Base-by-base conservation (phyloP, 192 early-diverging fungal species). In the Coemansia sp. region DNA sequence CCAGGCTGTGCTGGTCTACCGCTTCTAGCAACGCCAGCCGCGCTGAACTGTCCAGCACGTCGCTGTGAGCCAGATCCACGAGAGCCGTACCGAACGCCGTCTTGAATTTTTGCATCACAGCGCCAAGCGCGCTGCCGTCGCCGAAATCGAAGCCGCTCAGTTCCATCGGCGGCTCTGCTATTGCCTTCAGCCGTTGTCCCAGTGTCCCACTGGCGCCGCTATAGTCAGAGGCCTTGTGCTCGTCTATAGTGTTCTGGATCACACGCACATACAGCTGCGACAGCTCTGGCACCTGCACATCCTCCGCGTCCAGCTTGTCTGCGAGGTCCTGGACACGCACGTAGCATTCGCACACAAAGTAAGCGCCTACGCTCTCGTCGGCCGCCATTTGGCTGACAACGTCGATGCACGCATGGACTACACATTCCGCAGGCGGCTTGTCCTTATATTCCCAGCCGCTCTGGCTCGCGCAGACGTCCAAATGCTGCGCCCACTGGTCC, bases 291-390 rank as follows among this genome's bases (percentile, higher is more conserved):
- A 46, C 11, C 36, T 50, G 36, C 49, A 25, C 13, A 13, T 33
- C 23, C 34, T 17, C 52, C 0, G n/a, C 34, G 32, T 20, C 23
- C 53, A 49, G 49, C 63, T 55, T 57, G 25, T 22, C 40, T 14
- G 53, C 43, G 13, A 75, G 38, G 7, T 20, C 54, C 43, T 11
- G 34, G 7, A 50, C 58, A 15, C 45, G 60, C 60, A 62, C 32
- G 20, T 63, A 70, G 45, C 64, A 20, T 46, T 70, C 60, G 53
- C 74, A 75, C n/a, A 66, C 74, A 55, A 75, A 66, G 10, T 70
- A 70, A 3, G 74, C 60, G 7, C 62, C 32, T 17, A 48, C 45
- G 29, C 50, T 68, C 8, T 41, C 49, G 10, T 40, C 36, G 9
- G 23, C 43, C n/a, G 61, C 23, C 74, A 75, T 75, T 5, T 62